Conservation (phyloP, 495 filamentous ascomycete species). For the Trichocladium uniseriatum region DNA sequence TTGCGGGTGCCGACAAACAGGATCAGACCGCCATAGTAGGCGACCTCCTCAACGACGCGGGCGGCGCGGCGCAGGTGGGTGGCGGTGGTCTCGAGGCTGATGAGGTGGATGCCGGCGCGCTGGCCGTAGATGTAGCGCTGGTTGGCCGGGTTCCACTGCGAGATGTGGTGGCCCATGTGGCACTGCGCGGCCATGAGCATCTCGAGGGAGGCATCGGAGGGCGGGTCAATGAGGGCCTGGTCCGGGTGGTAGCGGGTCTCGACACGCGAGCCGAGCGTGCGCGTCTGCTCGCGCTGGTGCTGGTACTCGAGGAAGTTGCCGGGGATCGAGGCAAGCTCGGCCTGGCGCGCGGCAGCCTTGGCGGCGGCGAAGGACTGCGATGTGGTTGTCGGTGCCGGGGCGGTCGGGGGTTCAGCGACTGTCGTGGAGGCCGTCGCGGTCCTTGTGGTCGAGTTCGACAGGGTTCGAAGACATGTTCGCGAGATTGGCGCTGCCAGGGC, state of each 20-base stretch:
- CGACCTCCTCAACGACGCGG: constrained; percentile 78
- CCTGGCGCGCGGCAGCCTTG: constrained; percentile 3
- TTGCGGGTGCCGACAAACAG: constrained; percentile 82
- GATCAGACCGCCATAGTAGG: constrained; percentile 71
- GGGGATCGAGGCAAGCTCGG: constrained; percentile 26
- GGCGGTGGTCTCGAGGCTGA: constrained; percentile 77
- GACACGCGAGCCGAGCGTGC: constrained; percentile 45
- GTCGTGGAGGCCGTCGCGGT: constrained; percentile 4
- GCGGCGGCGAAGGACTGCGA: constrained; percentile 3
- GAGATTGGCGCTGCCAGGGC: constrained; percentile 34
- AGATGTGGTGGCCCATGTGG: constrained; percentile 86
- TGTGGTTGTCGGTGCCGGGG: constrained; percentile 9
- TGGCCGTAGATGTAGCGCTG: constrained; percentile 91
- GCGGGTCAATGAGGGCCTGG: constrained; percentile 58
- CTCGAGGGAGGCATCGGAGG: constrained; percentile 77
- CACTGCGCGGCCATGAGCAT: constrained; percentile 82
- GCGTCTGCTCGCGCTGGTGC: constrained; percentile 23
- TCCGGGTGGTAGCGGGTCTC: constrained; percentile 57
- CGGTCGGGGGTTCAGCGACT: neutral
- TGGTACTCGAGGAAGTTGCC: constrained; percentile 18
- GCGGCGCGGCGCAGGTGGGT: constrained; percentile 83
- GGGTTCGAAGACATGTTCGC: constrained; percentile 29
- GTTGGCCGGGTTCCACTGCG: constrained; percentile 93
- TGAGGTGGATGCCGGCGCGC: constrained; percentile 84
- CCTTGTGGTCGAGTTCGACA: constrained; percentile 18